Percentiles rank a stretch among this genome's conserved stretches.
Evolutionary conservation across 306 rosid species (phyloP).

Genomic region (Gastrolobium villosum): DNA sequence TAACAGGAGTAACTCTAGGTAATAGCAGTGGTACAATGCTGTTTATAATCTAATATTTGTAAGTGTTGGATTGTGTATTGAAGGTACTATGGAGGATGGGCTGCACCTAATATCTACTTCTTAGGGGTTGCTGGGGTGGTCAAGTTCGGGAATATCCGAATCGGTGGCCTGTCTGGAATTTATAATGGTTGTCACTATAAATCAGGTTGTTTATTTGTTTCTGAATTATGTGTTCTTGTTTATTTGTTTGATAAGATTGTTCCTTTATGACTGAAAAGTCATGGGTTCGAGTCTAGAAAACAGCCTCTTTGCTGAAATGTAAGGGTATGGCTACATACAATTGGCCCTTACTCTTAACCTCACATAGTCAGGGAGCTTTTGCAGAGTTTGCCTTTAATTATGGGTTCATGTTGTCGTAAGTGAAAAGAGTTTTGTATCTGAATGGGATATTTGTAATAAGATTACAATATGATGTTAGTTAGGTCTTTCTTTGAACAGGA

Average conservation of each 20-base stretch:
- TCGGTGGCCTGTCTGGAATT: slow-evolving; percentile 96
- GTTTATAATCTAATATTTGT: no score
- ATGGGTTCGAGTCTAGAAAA: background rate
- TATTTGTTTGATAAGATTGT: background rate
- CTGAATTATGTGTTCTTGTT: slow-evolving; percentile 23
- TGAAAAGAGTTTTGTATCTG: slow-evolving; percentile 28
- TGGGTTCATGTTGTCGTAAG: background rate
- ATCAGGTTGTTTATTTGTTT: slow-evolving; percentile 65
- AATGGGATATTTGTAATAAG: background rate
- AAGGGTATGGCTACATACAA: no score
- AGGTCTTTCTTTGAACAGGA: slow-evolving; percentile 64
- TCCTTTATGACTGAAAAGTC: background rate
- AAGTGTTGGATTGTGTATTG: slow-evolving; percentile 12
- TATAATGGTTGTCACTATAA: slow-evolving; percentile 72
- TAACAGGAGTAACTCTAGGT: no score
- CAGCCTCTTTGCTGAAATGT: no score
- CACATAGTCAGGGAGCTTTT: no score
- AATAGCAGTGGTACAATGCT: no score
- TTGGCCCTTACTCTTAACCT: no score
- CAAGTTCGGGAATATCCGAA: slow-evolving; percentile 91
- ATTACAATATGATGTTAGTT: slow-evolving; percentile 24
- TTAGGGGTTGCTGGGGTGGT: slow-evolving; percentile 92
- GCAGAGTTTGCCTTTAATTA: no score
- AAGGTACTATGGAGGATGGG: slow-evolving; percentile 98
- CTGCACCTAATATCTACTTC: slow-evolving; percentile 93